Conservation (phyloP, 306 rosid genomes). For the Prunus davidiana region DNA sequence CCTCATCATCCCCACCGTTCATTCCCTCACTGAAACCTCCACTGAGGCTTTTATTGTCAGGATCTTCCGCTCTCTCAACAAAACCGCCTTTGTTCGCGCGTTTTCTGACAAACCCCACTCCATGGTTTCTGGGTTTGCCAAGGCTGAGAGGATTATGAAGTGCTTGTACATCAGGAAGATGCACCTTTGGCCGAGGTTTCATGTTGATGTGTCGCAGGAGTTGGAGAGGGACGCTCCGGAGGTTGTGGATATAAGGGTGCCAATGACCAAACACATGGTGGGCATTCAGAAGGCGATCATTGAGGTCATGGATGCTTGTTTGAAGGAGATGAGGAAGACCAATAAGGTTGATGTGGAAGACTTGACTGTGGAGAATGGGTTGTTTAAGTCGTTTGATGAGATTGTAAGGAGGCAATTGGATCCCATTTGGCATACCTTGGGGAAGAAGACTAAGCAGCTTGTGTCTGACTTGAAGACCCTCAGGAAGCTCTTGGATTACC, state of each 20-base stretch:
- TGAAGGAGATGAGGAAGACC: constrained; percentile 96
- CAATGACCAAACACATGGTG: constrained; percentile 72
- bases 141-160: constrained; percentile 75
- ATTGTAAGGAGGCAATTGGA: constrained; percentile 90
- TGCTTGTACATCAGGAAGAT: constrained; percentile 50
- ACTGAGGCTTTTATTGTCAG: constrained; percentile 85
- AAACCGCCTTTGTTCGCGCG: constrained; percentile 55
- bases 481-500: constrained; percentile 87
- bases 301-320: constrained; percentile 93
- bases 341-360: constrained; percentile 92
- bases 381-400: constrained; percentile 96
- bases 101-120: constrained; percentile 84
- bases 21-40: constrained; percentile 72
- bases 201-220: constrained; percentile 70
- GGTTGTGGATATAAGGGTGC: constrained; percentile 83
- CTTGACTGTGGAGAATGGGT: constrained; percentile 80
- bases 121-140: constrained; percentile 88
- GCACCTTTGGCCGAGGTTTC: constrained; percentile 93
- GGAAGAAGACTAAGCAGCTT: constrained; percentile 89
- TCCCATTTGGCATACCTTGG: constrained; percentile 97
- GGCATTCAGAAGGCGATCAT: constrained; percentile 79
- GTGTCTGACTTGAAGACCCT: constrained; percentile 88
- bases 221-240: constrained; percentile 75
- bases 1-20: constrained; percentile 58
- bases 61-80: constrained; percentile 61